These are phyloP conservation scores for Gastrodia elata DNA, from an alignment of 106 monocot species.

Conservation along the genomic window DNA sequence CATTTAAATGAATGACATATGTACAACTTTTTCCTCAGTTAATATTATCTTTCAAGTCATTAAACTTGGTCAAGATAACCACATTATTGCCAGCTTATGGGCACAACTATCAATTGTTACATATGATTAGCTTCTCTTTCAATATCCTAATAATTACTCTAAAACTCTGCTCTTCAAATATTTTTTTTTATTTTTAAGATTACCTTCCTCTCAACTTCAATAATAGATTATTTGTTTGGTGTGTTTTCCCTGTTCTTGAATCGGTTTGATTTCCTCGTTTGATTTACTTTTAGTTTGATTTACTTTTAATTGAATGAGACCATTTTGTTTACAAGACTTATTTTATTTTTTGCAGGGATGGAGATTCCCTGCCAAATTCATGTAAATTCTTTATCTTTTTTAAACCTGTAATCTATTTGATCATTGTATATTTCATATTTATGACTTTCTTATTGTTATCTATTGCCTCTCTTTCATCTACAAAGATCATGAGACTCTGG, in stretches of 20 bases:
- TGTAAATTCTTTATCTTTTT: slow-evolving; percentile 23
- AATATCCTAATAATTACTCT: too few relatives aligned
- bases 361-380: slow-evolving; percentile 28
- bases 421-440: background rate
- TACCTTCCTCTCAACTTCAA: too few relatives aligned
- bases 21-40: too few relatives aligned
- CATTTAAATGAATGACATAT: too few relatives aligned
- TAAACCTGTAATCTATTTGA: background rate
- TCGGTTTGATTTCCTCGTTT: too few relatives aligned
- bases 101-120: too few relatives aligned
- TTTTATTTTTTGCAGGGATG: slow-evolving; percentile 23
- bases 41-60: too few relatives aligned
- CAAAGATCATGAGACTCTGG: slow-evolving; percentile 39
- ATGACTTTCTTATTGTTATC: background rate
- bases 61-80: too few relatives aligned
- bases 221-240: too few relatives aligned
- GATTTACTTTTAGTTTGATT: background rate
- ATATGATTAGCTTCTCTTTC: background rate
- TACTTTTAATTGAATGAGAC: background rate
- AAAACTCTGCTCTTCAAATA: too few relatives aligned
- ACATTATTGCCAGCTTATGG: background rate
- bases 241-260: too few relatives aligned
- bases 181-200: too few relatives aligned
- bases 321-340: background rate
- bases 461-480: background rate